Conservation (phyloP, 352 stramenopile genomes). For the Pythium dissotocum region DNA sequence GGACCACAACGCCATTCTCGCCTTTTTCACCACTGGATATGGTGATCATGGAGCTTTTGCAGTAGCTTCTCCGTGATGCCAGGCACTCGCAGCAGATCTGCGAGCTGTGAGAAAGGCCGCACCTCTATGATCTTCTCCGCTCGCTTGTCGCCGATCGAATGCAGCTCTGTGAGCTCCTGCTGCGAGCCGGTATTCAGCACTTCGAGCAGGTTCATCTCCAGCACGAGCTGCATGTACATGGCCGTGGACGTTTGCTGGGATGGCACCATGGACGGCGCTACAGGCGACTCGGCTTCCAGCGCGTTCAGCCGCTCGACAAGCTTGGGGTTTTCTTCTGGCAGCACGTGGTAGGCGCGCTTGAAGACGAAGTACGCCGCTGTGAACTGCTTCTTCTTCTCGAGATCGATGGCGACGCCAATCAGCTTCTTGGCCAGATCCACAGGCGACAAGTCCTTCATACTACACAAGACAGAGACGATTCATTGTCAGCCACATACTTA, state of each 20-base stretch:
- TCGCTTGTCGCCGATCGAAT: conserved; percentile 54
- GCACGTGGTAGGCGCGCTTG: conserved; percentile 47
- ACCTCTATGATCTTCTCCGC: conserved; percentile 43
- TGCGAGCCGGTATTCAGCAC: conserved; percentile 47
- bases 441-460: conserved; percentile 29
- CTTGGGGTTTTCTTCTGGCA: conserved; percentile 55
- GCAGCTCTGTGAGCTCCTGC: conserved; percentile 44
- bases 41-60: conserved; percentile 42
- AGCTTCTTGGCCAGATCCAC: conserved; percentile 59
- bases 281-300: conserved; percentile 34
- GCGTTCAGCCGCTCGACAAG: conserved; percentile 42
- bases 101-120: conserved; percentile 48
- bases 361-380: conserved; percentile 50
- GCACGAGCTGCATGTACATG: conserved; percentile 37
- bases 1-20: no score
- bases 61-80: conserved; percentile 51
- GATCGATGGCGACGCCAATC: conserved; percentile 48
- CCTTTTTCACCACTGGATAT: conserved; percentile 35
- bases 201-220: conserved; percentile 52
- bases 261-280: conserved; percentile 24
- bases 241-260: conserved; percentile 46
- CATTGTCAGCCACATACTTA: background rate
- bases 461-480: background rate
- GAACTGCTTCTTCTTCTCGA: conserved; percentile 47
- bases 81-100: conserved; percentile 41